A percentile compares a stretch with the other conserved stretches of the same genome.
phyloP scores from a whole-genome alignment of 1,284 basidiomycete species.

The Phlebopus sp. region DNA sequence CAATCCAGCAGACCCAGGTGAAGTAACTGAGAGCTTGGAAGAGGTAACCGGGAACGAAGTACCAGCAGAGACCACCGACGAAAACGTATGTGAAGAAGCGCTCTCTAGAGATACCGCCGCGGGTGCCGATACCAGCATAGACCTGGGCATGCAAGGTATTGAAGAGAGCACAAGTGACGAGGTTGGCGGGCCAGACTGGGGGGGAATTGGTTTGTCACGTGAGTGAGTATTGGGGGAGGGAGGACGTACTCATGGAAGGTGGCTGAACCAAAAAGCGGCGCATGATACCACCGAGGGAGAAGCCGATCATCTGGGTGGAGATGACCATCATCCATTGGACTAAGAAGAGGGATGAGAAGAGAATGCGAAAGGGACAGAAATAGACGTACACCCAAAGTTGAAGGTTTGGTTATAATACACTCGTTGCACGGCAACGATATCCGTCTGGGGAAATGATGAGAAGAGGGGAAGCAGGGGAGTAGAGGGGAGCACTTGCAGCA shows the following conservation, averaged over 20 bases:
- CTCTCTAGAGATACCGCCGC: slow-evolving; percentile 69
- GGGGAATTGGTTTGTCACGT: too few species aligned
- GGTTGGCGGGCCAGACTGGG: slow-evolving; percentile 80
- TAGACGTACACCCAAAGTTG: slow-evolving; percentile 53
- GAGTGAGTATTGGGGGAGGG: slow-evolving; percentile 3
- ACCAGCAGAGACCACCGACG: slow-evolving; percentile 62
- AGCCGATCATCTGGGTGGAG: slow-evolving; percentile 85
- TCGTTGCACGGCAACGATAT: slow-evolving; percentile 73
- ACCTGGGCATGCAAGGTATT: slow-evolving; percentile 67
- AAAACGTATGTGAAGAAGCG: slow-evolving; percentile 75
- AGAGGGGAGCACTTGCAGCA: slow-evolving; percentile 16
- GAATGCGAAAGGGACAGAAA: too few species aligned
- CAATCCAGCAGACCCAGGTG: slow-evolving; percentile 78
- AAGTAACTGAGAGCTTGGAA: slow-evolving; percentile 63
- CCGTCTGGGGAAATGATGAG: slow-evolving; percentile 42
- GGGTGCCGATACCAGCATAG: slow-evolving; percentile 60
- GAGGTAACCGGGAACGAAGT: slow-evolving; percentile 72
- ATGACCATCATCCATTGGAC: slow-evolving; percentile 80
- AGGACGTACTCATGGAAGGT: slow-evolving; percentile 72
- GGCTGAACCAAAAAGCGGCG: slow-evolving; percentile 82
- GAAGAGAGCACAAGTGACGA: slow-evolving; percentile 83
- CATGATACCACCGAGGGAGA: slow-evolving; percentile 82
- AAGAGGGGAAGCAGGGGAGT: background rate
- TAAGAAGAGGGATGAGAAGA: slow-evolving; percentile 45
- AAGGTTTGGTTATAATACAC: slow-evolving; percentile 66